Percentiles rank a stretch among this genome's conserved stretches.
These are phyloP conservation scores for Caryocar brasiliense DNA, from an alignment of 441 rosid species.

Conservation along the genomic window DNA sequence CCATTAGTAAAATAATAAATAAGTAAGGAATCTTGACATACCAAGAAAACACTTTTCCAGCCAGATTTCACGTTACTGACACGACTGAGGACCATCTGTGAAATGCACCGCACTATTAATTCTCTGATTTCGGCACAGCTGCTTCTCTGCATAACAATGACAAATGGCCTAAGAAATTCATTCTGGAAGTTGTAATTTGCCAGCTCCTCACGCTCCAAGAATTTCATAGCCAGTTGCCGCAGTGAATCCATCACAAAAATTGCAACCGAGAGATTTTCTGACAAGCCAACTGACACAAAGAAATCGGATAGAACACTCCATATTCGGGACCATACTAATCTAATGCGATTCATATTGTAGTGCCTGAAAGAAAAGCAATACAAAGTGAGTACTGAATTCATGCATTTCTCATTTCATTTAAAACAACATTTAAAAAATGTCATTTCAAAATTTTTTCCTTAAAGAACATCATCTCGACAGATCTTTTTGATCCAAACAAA, in stretches of 20 bases:
- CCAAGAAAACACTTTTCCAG: slow-evolving; percentile 98
- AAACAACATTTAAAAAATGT: too few relatives aligned
- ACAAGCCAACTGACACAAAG: slow-evolving; percentile 94
- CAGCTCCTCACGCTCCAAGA: slow-evolving; percentile 96
- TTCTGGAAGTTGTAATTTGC: slow-evolving; percentile 97
- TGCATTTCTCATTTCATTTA: neutral
- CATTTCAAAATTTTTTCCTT: too few relatives aligned
- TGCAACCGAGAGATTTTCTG: slow-evolving; percentile 95
- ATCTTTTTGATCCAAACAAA: too few relatives aligned
- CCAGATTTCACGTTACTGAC: slow-evolving; percentile 94
- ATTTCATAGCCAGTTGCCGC: slow-evolving; percentile 97
- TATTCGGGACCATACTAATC: slow-evolving; percentile 95
- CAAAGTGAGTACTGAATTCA: neutral
- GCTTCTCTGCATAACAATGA: slow-evolving; percentile 93
- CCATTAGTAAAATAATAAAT: neutral
- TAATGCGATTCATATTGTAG: slow-evolving; percentile 96
- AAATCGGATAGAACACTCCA: slow-evolving; percentile 98
- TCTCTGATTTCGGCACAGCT: slow-evolving; percentile 80
- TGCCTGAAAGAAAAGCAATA: slow-evolving; percentile 52
- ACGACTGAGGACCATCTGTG: slow-evolving; percentile 97
- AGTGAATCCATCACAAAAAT: slow-evolving; percentile 98
- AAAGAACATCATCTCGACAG: too few relatives aligned
- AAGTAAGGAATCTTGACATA: slow-evolving; percentile 22
- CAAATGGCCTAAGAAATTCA: slow-evolving; percentile 93
- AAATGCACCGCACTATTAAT: slow-evolving; percentile 88